Evolutionary conservation across 257 asterid genomes (phyloP), one percentile per base, ranked within the genome.

Genomic region (Haberlea rhodopensis): DNA sequence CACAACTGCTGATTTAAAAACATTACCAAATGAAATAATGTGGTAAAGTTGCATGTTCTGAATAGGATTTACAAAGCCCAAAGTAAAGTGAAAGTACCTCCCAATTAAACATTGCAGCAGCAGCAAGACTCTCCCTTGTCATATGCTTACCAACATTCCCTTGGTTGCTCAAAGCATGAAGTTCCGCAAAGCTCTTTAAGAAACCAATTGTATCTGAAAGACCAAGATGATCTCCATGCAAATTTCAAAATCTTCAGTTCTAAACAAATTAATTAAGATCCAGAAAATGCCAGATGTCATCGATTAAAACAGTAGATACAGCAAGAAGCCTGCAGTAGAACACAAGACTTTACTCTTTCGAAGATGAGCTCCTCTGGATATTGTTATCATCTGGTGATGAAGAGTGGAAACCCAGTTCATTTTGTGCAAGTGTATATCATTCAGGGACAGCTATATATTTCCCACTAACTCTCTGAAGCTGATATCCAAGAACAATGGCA

Each of bases 401-500:
- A 60, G 79, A 71, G 23, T 37, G 71, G 19, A 75, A 72, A 67
- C 71, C 67, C 24, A 78, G 73, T 72, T 78, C 85, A 67, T 71
- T 79, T 77, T 80, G 80, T 1, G 85, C 87, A 49, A 62, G 61
- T 28, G 80, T 63, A 57, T 86, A 86, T 88, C 95, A 86, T 62
- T 79, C 85, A 16, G 95, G 95, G 57, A 86, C 70, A 62, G 75
- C 77, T 43, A 84, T 71, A 71, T 86, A 88, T 73, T 76, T 80
- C 65, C 90, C 85, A n/a, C 82, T 72, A 69, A 75, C 73, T 60
- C 84, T 71, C 65, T 82, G 95, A 58, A 86, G 88, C 76, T 84
- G 90, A 78, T 84, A 86, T 16, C 95, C 95, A n/a, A 86, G 87
- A 65, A 86, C 80, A 68, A 86, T 86, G 61, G 95, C 95, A 71